Evolutionary conservation across 2,329 filamentous ascomycete genomes (phyloP).

Genomic region (Fusarium xyrophilum): DNA sequence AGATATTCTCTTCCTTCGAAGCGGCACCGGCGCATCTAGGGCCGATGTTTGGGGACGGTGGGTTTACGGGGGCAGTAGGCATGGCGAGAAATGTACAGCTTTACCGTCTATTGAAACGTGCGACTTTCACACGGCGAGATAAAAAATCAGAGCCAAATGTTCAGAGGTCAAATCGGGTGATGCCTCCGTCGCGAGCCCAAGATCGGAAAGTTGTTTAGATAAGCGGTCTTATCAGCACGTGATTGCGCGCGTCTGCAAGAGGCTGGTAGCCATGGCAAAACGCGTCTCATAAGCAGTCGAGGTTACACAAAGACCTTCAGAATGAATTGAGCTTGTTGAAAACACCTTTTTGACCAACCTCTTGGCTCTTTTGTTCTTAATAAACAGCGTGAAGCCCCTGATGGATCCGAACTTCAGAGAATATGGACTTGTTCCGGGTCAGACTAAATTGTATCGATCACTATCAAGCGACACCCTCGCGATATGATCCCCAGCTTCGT

Average conservation of each 20-base stretch:
- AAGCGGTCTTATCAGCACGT: constrained; percentile 34
- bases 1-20: constrained; percentile 93
- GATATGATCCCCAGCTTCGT: constrained; percentile 80
- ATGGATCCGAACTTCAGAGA: constrained; percentile 34
- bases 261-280: constrained; percentile 2
- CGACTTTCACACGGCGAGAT: neutral
- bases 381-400: constrained; percentile 1
- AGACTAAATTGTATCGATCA: constrained; percentile 95
- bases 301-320: neutral
- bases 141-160: neutral
- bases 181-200: neutral
- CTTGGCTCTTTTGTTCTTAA: neutral
- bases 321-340: neutral
- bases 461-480: constrained; percentile 81
- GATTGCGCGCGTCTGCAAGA: constrained; percentile 10
- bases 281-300: constrained; percentile 16
- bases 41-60: constrained; percentile 46
- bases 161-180: neutral
- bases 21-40: constrained; percentile 46
- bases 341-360: neutral
- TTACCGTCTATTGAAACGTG: neutral
- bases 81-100: neutral
- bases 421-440: constrained; percentile 78
- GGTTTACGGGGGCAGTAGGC: constrained; percentile 45
- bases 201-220: constrained; percentile 21